Evolutionary conservation across 2,329 filamentous ascomycete genomes (phyloP).

Genomic region (Chaetomiaceae sp.): DNA sequence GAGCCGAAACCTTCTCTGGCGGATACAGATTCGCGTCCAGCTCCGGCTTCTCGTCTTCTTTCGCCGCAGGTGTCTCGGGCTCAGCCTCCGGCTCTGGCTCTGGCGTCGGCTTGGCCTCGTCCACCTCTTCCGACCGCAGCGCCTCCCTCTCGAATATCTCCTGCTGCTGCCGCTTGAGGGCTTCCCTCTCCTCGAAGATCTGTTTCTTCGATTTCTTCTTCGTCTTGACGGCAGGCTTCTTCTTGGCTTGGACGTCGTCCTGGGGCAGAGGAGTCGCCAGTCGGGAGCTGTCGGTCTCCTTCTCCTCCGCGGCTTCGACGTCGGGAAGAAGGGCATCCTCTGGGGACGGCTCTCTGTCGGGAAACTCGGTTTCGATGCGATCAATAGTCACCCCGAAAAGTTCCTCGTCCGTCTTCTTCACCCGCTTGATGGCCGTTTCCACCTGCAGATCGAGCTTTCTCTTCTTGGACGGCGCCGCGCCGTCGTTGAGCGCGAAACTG

Average conservation of each 20-base stretch:
- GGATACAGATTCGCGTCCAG: conserved; percentile 46
- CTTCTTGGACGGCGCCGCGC: conserved; percentile 52
- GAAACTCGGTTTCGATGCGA: conserved; percentile 47
- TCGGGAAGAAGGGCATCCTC: conserved; percentile 48
- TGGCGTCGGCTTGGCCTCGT: conserved; percentile 34
- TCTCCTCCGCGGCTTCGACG: conserved; percentile 43
- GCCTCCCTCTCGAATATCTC: conserved; percentile 43
- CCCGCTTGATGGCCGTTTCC: conserved; percentile 68
- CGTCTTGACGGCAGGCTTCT: conserved; percentile 54
- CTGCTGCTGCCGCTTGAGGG: conserved; percentile 52
- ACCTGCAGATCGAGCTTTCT: conserved; percentile 69
- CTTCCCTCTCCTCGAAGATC: conserved; percentile 62
- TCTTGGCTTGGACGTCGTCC: conserved; percentile 46
- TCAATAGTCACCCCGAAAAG: conserved; percentile 62
- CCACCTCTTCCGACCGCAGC: conserved; percentile 31
- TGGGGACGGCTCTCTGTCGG: conserved; percentile 42
- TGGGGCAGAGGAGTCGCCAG: conserved; percentile 43
- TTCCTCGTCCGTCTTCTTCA: conserved; percentile 74
- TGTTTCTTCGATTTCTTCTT: conserved; percentile 80
- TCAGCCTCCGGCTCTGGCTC: conserved; percentile 33
- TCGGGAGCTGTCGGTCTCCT: conserved; percentile 41
- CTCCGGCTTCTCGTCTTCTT: conserved; percentile 30
- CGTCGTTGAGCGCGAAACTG: conserved; percentile 61
- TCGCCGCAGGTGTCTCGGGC: conserved; percentile 22
- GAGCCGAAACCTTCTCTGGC: conserved; percentile 42